Base-by-base conservation (phyloP, 2,329 filamentous ascomycete genomes). In the Pyricularia sp. region DNA sequence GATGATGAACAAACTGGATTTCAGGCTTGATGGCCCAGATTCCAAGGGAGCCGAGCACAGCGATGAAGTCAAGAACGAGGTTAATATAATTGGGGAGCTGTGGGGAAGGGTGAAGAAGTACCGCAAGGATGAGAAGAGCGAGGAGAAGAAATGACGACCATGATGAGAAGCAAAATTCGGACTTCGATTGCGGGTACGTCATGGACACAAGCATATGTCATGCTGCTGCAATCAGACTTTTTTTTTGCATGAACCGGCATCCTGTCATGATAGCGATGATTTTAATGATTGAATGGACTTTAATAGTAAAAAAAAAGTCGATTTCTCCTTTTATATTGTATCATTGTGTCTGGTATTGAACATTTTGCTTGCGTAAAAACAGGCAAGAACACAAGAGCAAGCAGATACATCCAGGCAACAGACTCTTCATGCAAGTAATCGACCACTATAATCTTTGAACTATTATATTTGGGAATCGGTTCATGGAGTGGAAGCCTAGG, bases 121-220 rank as follows among this genome's bases (percentile, higher is more conserved):
- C 28, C 26, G 44, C 3, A 10, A 69, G 9, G 69, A 65, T 1
- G 63, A 70, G 59, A 73, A 80, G 73, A 76, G 76, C 71, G 71
- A 78, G 70, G 74, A 74, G 66, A 69, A 73, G 31, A 67, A 66
- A 61, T 24, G 24, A 49, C 62, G 28, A 61, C 40, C 40, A n/a
- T 49, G 40, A 22, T 49, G 40, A 49, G 19, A n/a, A n/a, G 40
- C 40, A 9, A n/a, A 19, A 49, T 49, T 8, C 12, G n/a, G 10
- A 59, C 19, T 24, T 16, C 44, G 16, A 13, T 35, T 33, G 2
- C 24, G 2, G 2, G 13, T 61, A 30, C 9, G 8, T 24, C 53
- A 6, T 26, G 13, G 53, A 26, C 24, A 3, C 49, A 55, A 55
- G n/a, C 22, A 57, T n/a, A 49, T 6, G 19, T 1, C 40, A 49